Evolutionary conservation across 768 basidiomycete species (phyloP).

Genomic region (Suillus discolor): DNA sequence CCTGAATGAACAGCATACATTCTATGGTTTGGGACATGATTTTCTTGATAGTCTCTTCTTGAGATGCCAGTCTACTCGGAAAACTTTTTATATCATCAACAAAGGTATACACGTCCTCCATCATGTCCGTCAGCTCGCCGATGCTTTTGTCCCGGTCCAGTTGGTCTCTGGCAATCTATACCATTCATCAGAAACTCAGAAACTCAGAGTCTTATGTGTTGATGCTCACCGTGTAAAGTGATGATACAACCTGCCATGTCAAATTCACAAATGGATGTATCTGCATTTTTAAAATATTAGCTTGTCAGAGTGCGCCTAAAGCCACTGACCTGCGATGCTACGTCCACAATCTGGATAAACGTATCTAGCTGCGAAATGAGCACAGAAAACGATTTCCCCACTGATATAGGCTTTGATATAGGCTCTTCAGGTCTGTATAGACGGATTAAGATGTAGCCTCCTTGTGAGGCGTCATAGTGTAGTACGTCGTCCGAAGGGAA

Average conservation of each 20-base stretch:
- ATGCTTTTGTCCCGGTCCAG: constrained; percentile 28
- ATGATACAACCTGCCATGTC: constrained; percentile 30
- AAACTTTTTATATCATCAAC: constrained; percentile 31
- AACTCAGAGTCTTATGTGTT: neutral
- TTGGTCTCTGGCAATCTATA: constrained; percentile 32
- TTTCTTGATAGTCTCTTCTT: constrained; percentile 29
- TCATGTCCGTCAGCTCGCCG: constrained; percentile 28
- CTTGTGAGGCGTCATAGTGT: neutral
- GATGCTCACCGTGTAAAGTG: constrained; percentile 27
- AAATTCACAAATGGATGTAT: constrained; percentile 28
- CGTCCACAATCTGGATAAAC: constrained; percentile 27
- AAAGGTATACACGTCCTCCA: constrained; percentile 35
- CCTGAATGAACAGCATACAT: constrained; percentile 39
- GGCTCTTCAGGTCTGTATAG: constrained; percentile 17
- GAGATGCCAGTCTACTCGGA: constrained; percentile 27
- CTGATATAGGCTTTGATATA: too few relatives aligned
- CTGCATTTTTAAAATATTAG: constrained; percentile 13
- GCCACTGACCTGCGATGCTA: constrained; percentile 21
- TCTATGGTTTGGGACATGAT: constrained; percentile 38
- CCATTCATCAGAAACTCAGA: constrained; percentile 19
- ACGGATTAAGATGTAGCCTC: constrained; percentile 19
- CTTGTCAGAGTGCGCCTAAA: neutral
- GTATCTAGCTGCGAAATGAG: constrained; percentile 26
- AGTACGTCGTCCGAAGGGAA: constrained; percentile 3
- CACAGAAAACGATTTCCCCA: constrained; percentile 22